Evolutionary conservation across 768 basidiomycete species (phyloP).

Genomic region (Cyathus striatus): DNA sequence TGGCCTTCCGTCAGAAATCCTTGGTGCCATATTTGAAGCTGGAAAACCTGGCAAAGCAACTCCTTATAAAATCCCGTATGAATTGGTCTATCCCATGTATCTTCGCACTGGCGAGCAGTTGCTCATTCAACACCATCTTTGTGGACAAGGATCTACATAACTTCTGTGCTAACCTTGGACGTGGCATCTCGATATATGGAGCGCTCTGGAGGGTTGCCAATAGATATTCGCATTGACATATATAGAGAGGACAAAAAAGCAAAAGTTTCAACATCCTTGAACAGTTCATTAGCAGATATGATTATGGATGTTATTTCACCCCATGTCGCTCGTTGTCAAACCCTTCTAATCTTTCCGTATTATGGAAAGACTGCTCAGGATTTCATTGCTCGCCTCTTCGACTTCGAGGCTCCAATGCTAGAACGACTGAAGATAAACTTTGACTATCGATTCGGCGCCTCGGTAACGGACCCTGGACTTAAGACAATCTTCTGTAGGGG

Average conservation of each 20-base stretch:
- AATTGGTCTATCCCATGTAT: conserved; percentile 38
- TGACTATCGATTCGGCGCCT: not conserved
- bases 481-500: conserved; percentile 9
- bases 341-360: conserved; percentile 18
- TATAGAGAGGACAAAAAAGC: conserved; percentile 12
- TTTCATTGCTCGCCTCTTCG: conserved; percentile 15
- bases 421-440: conserved; percentile 14
- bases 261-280: no score
- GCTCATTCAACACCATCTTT: conserved; percentile 28
- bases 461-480: not conserved
- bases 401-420: conserved; percentile 16
- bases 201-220: conserved; percentile 20
- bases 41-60: conserved; percentile 14
- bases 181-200: conserved; percentile 20
- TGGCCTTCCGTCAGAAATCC: conserved; percentile 8
- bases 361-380: conserved; percentile 14
- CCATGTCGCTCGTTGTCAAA: conserved; percentile 18
- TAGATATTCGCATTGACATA: conserved; percentile 25
- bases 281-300: conserved; percentile 4
- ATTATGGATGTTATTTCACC: conserved; percentile 13
- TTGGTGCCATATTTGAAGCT: conserved; percentile 20
- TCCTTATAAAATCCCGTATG: conserved; percentile 20
- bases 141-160: conserved; percentile 33
- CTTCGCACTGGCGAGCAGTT: conserved; percentile 31
- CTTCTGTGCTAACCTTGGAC: conserved; percentile 17